Conservation (phyloP, 1,284 basidiomycete genomes). For the Tilletia caries region DNA sequence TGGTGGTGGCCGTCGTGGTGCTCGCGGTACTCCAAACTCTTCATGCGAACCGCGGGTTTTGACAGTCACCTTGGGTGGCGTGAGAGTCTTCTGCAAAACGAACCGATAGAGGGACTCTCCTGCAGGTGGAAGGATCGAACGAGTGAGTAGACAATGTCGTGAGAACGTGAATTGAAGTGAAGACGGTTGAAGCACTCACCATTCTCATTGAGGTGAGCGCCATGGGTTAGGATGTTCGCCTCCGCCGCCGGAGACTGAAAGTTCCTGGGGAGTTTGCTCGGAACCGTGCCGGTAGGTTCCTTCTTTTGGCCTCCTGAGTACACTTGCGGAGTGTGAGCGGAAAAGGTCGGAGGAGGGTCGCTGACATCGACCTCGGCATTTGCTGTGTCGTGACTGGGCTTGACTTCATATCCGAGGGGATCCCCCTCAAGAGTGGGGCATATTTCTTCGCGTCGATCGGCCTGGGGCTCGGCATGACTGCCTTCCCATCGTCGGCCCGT, state of each 20-base stretch:
- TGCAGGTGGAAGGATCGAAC: too few relatives aligned
- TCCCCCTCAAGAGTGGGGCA: neutral
- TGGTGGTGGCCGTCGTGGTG: too few relatives aligned
- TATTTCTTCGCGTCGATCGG: neutral
- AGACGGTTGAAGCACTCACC: neutral
- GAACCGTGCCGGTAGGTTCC: neutral
- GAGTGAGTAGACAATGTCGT: too few relatives aligned
- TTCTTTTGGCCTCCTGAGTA: neutral
- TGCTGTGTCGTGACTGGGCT: too few relatives aligned
- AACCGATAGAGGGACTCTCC: conserved; percentile 10
- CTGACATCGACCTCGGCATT: neutral
- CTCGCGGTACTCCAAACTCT: too few relatives aligned
- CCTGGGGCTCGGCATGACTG: too few relatives aligned
- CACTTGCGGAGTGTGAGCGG: neutral
- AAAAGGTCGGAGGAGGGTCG: neutral
- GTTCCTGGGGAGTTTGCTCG: neutral
- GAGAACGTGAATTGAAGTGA: too few relatives aligned
- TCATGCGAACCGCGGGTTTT: neutral
- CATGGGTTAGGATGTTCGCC: neutral
- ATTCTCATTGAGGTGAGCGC: neutral
- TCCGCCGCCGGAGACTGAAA: neutral
- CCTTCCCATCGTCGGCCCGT: neutral
- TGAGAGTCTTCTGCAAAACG: neutral
- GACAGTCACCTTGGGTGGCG: neutral
- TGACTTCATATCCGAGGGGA: neutral